Evolutionary conservation across 1,139 yeast species (phyloP).

Genomic region (Magnusiomyces suaveolens): DNA sequence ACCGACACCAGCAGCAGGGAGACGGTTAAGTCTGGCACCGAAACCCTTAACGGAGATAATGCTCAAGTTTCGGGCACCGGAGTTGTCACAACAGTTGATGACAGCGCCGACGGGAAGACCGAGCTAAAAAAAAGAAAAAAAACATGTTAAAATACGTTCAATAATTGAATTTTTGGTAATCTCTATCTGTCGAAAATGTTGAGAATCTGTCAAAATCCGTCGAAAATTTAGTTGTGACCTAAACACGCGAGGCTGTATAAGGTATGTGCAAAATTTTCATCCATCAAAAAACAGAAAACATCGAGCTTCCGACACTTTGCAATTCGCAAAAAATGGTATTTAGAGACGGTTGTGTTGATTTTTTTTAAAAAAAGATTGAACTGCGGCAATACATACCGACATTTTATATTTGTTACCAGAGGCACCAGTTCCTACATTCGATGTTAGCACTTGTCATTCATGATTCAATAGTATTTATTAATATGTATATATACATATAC

Average conservation of each 20-base stretch:
- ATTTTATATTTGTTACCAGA: conserved; percentile 99
- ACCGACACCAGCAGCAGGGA: conserved; percentile 99
- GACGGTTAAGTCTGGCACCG: conserved; percentile 99
- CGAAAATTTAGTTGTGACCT: too few species aligned
- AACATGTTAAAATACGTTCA: not conserved
- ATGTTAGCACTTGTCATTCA: conserved; percentile 10
- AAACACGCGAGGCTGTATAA: not conserved
- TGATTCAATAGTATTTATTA: not conserved
- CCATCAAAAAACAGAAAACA: not conserved
- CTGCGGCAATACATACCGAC: conserved; percentile 63
- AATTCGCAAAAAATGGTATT: not conserved
- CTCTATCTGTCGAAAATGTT: too few species aligned
- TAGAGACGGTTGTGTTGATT: not conserved
- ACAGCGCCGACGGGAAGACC: conserved; percentile 99
- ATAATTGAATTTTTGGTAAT: too few species aligned
- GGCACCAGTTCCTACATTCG: conserved; percentile 48
- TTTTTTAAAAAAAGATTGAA: not conserved
- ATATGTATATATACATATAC: not conserved
- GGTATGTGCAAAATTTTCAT: not conserved
- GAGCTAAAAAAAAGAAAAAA: conserved; percentile 39
- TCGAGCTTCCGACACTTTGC: not conserved
- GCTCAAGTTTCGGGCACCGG: conserved; percentile 99
- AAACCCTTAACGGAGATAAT: conserved; percentile 97
- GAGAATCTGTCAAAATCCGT: too few species aligned
- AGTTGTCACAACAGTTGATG: conserved; percentile 99